Evolutionary conservation across 78 protist species (phyloP).

Genomic region (Diacronema lutheri): DNA sequence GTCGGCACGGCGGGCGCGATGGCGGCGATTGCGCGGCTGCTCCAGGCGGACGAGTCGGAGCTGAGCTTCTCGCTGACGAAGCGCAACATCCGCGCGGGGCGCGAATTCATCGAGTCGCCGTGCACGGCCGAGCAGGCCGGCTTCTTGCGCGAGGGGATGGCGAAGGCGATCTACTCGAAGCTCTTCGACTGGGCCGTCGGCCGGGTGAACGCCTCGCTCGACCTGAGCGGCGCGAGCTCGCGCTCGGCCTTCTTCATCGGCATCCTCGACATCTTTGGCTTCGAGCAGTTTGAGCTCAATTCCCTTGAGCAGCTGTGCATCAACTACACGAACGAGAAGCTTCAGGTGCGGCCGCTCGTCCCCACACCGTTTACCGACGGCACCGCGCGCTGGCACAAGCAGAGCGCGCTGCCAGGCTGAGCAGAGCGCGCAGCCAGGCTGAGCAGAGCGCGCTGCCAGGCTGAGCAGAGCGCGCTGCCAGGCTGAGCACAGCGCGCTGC

Average conservation of each 20-base stretch:
- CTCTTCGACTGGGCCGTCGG: conserved; percentile 27
- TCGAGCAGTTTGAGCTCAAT: conserved; percentile 61
- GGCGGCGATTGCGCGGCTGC: neutral
- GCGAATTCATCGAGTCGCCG: neutral
- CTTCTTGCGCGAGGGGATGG: conserved; percentile 65
- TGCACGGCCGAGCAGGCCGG: neutral
- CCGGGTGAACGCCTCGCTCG: neutral
- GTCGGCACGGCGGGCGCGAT: neutral
- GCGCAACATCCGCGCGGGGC: neutral
- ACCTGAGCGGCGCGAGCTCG: conserved; percentile 23
- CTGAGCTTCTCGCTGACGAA: neutral
- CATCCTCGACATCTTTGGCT: conserved; percentile 83
- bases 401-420: too few relatives aligned
- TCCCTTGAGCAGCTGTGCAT: conserved; percentile 65
- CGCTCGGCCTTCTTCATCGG: conserved; percentile 63
- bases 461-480: too few relatives aligned
- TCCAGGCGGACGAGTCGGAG: neutral
- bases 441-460: too few relatives aligned
- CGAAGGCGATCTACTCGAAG: conserved; percentile 76
- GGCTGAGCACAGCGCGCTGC: too few relatives aligned
- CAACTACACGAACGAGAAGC: conserved; percentile 67
- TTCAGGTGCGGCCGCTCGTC: too few relatives aligned
- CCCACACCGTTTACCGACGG: too few relatives aligned
- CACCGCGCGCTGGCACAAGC: too few relatives aligned
- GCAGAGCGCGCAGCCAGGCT: too few relatives aligned